A percentile compares a stretch with the other conserved stretches of the same genome.
phyloP scores from a whole-genome alignment of 345 rosid genomes.

The Arabis hirsuta region DNA sequence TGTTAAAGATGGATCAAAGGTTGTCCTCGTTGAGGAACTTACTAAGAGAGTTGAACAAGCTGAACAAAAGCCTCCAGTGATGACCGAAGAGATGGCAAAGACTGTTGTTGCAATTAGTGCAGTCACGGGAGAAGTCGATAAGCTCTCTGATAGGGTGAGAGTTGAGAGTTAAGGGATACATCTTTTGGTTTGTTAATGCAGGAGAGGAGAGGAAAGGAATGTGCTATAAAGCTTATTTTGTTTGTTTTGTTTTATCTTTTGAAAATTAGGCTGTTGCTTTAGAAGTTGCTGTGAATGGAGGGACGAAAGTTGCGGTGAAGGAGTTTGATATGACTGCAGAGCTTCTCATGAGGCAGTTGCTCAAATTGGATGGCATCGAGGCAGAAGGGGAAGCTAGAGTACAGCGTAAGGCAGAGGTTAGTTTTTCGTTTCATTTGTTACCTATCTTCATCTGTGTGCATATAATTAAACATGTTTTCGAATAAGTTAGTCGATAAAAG shows the following conservation, averaged over 20 bases:
- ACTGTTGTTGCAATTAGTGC: conserved; percentile 60
- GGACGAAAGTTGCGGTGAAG: conserved; percentile 58
- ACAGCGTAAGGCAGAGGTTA: conserved; percentile 88
- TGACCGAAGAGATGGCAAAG: conserved; percentile 50
- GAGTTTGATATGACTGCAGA: conserved; percentile 73
- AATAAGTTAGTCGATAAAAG: background rate
- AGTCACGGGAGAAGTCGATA: conserved; percentile 66
- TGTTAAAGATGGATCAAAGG: conserved; percentile 68
- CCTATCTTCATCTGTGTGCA: background rate
- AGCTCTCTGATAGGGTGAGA: conserved; percentile 77
- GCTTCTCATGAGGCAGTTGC: conserved; percentile 86
- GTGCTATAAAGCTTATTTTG: background rate
- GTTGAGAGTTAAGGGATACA: background rate
- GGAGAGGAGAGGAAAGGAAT: background rate
- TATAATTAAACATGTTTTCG: background rate
- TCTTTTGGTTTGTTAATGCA: background rate
- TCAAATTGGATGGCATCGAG: conserved; percentile 74
- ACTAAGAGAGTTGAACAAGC: conserved; percentile 46
- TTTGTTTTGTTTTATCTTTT: background rate
- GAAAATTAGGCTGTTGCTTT: conserved; percentile 66
- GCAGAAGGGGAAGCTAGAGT: conserved; percentile 88
- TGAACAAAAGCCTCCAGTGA: conserved; percentile 46
- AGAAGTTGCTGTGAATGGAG: conserved; percentile 67
- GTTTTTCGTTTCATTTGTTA: conserved; percentile 26
- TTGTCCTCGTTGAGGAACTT: conserved; percentile 59